Base-by-base conservation (phyloP, 768 basidiomycete species). In the Auricularia sp. region DNA sequence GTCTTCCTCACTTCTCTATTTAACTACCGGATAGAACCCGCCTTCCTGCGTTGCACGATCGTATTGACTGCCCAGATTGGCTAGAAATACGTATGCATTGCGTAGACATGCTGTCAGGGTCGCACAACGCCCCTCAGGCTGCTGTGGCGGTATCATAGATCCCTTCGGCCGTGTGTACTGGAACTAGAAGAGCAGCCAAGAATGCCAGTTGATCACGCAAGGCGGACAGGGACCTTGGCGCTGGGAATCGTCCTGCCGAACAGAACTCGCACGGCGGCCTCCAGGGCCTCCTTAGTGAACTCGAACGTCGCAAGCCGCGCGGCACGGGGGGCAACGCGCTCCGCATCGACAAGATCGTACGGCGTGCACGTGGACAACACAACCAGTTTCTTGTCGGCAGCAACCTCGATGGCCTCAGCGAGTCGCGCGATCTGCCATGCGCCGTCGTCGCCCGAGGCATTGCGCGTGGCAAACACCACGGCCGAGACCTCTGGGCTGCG, bases 361-460 rank as follows among this genome's bases (percentile, higher is more conserved):
- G 87, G 87, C n/a, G 80, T 82, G 69, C 86, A 86, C 44, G 83
- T 86, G 21, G 84, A 80, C 0, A 89, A 66, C 14, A 88, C 71
- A 1, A 86, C 76, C 39, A 86, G 72, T 18, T 75, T 74, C 18
- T 74, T 69, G 0, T 36, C 63, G 18, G 54, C 2, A 5, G 70
- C 67, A 63, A 68, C 24, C 39, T 61, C 66, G 21, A 74, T 54
- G 47, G 79, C 67, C 42, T 68, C 66, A 59, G 66, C 70, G 63
- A 87, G 67, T 45, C 76, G 74, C 11, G 75, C 74, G 61, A 79
- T 64, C 73, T 86, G 87, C 86, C 86, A 88, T 11, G 62, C 47
- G 47, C 76, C 77, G 35, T 75, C 76, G 65, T 83, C 77, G 16
- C 47, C 47, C 21, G 47, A 10, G 21, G 81, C 86, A 65, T 86